Conservation (phyloP, 2,329 filamentous ascomycete species). For the Corniculantispora saksenae region DNA sequence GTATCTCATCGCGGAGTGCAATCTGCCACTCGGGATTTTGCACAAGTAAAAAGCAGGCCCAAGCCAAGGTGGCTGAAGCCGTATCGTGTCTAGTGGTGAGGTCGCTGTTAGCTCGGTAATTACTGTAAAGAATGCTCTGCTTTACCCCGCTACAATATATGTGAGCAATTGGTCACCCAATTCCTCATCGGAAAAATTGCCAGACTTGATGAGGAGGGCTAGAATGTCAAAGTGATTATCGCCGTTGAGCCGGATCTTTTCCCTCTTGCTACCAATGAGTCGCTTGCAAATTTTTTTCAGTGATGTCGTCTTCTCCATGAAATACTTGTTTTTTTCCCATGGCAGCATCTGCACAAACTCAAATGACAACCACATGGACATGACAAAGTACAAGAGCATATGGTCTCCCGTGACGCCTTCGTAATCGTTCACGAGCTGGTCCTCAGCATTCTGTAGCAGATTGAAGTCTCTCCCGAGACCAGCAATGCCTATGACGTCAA, state of each 20-base stretch:
- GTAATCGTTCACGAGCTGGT: slow-evolving; percentile 61
- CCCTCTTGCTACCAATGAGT: too few relatives aligned
- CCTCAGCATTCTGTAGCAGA: slow-evolving; percentile 61
- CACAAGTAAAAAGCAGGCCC: slow-evolving; percentile 71
- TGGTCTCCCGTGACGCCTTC: too few relatives aligned
- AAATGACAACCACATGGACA: too few relatives aligned
- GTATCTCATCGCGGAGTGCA: slow-evolving; percentile 68
- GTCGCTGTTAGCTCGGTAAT: slow-evolving; percentile 21
- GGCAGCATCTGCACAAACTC: too few relatives aligned
- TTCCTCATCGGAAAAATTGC: slow-evolving; percentile 53
- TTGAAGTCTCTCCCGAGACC: slow-evolving; percentile 72
- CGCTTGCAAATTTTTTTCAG: too few relatives aligned
- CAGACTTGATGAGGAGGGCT: slow-evolving; percentile 54
- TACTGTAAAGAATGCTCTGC: too few relatives aligned
- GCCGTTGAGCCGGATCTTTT: too few relatives aligned
- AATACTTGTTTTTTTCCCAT: too few relatives aligned
- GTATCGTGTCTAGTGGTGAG: slow-evolving; percentile 82
- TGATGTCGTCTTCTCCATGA: too few relatives aligned
- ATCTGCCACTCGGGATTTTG: slow-evolving; percentile 65
- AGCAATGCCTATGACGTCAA: slow-evolving; percentile 75
- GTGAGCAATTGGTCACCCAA: slow-evolving; percentile 57
- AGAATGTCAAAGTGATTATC: slow-evolving; percentile 63
- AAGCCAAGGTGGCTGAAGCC: slow-evolving; percentile 73
- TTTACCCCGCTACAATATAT: slow-evolving; percentile 55
- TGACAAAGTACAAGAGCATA: too few relatives aligned